These are phyloP conservation scores for Russula sp. DNA, from an alignment of 768 basidiomycete species.

Conservation along the genomic window DNA sequence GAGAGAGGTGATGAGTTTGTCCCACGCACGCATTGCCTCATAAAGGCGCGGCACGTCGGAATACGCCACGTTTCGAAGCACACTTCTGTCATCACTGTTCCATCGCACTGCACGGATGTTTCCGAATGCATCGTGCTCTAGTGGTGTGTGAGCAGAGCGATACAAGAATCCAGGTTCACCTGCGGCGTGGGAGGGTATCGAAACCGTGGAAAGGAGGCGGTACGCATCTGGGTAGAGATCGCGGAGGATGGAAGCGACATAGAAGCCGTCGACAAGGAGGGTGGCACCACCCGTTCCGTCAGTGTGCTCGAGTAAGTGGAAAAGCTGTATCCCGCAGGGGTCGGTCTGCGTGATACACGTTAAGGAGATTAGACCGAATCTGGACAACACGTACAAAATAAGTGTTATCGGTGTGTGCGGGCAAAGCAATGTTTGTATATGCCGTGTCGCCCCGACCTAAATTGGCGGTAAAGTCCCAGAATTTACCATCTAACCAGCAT, in stretches of 20 bases:
- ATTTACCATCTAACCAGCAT: conserved; percentile 63
- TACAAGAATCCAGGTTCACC: conserved; percentile 61
- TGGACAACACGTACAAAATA: conserved; percentile 51
- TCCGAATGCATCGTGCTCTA: conserved; percentile 56
- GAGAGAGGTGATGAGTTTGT: conserved; percentile 60
- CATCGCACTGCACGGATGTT: conserved; percentile 76
- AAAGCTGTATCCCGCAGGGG: conserved; percentile 91
- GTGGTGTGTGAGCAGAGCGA: conserved; percentile 56
- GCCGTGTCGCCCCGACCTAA: conserved; percentile 89
- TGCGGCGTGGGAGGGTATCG: conserved; percentile 81
- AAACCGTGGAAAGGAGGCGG: conserved; percentile 54
- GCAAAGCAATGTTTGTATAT: conserved; percentile 82
- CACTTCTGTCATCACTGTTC: conserved; percentile 93
- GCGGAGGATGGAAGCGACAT: conserved; percentile 74
- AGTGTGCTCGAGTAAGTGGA: conserved; percentile 84
- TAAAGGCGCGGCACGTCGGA: conserved; percentile 59
- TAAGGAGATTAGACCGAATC: background rate
- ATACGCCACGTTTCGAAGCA: conserved; percentile 53
- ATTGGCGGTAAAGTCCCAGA: conserved; percentile 96
- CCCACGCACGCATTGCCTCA: conserved; percentile 72
- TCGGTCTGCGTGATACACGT: conserved; percentile 53
- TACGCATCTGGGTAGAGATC: conserved; percentile 67
- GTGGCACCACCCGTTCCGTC: conserved; percentile 80
- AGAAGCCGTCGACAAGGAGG: conserved; percentile 94
- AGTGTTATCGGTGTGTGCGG: conserved; percentile 75